Evolutionary conservation across 306 rosid species (phyloP).

Genomic region (Abrus pulchellus): DNA sequence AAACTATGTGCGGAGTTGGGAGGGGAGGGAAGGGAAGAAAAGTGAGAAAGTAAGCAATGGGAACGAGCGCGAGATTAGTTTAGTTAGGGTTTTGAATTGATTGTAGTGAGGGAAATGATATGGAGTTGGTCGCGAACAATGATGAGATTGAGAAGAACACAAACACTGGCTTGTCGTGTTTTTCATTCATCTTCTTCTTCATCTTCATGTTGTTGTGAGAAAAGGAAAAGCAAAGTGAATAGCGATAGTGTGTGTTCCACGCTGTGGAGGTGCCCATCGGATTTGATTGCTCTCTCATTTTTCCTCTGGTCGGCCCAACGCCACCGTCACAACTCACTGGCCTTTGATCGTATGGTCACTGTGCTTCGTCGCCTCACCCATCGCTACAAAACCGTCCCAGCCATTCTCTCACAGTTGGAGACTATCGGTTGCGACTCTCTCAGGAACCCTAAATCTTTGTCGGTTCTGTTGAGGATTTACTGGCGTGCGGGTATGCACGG

Average conservation of each 20-base stretch:
- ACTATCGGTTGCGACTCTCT: conserved; percentile 53
- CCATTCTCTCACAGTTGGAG: conserved; percentile 52
- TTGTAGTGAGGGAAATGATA: conserved; percentile 24
- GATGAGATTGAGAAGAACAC: neutral
- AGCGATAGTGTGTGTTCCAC: conserved; percentile 51
- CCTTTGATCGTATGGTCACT: conserved; percentile 52
- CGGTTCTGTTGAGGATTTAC: conserved; percentile 64
- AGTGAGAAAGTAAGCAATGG: too few species aligned
- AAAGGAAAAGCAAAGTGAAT: conserved; percentile 33
- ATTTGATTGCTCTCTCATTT: conserved; percentile 64
- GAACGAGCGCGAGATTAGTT: neutral
- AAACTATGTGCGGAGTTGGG: too few species aligned
- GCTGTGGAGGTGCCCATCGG: conserved; percentile 59
- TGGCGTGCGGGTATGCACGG: conserved; percentile 61
- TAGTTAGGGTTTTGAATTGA: conserved; percentile 9
- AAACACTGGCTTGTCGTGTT: neutral
- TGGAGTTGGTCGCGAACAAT: conserved; percentile 17
- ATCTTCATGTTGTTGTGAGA: neutral
- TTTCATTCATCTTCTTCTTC: neutral
- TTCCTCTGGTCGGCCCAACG: conserved; percentile 66
- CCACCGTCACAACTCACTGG: conserved; percentile 48
- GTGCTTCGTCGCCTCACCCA: conserved; percentile 53
- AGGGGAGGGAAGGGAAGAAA: too few species aligned
- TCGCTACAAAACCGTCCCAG: conserved; percentile 52
- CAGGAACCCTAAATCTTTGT: conserved; percentile 57